phyloP scores from a whole-genome alignment of 1,284 basidiomycete genomes.

The Ceratobasidium theobromae region DNA sequence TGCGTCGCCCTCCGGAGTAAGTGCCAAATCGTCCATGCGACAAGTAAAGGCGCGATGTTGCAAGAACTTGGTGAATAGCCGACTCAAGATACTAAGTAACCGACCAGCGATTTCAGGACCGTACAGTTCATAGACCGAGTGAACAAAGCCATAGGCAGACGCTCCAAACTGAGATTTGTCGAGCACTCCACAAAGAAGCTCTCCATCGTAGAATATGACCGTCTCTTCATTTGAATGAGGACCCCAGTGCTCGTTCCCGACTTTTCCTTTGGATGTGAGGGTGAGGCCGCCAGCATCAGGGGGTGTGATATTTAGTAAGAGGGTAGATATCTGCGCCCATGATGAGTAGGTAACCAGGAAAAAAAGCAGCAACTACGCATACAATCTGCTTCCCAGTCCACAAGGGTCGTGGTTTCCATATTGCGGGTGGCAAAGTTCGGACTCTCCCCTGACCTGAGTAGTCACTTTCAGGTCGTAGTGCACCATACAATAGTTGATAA shows the following conservation, averaged over 20 bases:
- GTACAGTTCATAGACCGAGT: conserved; percentile 99
- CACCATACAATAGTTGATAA: conserved; percentile 95
- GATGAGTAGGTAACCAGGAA: neutral
- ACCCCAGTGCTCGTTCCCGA: conserved; percentile 79
- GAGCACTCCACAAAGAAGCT: conserved; percentile 88
- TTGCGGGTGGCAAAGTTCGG: conserved; percentile 83
- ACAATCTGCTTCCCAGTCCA: conserved; percentile 99
- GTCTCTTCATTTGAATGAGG: conserved; percentile 70
- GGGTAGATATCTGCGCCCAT: conserved; percentile 78
- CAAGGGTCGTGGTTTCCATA: conserved; percentile 86
- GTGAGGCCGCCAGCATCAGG: conserved; percentile 80
- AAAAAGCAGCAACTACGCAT: conserved; percentile 43
- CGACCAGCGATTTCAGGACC: conserved; percentile 88
- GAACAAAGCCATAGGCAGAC: conserved; percentile 92
- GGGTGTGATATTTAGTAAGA: conserved; percentile 91
- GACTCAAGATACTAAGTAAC: conserved; percentile 89
- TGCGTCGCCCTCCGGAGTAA: conserved; percentile 81
- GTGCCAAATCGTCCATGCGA: conserved; percentile 95
- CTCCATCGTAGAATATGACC: conserved; percentile 90
- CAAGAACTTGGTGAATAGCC: conserved; percentile 95
- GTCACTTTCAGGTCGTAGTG: conserved; percentile 85
- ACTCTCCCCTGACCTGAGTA: conserved; percentile 68
- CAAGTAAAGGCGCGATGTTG: conserved; percentile 98
- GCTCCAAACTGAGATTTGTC: conserved; percentile 99
- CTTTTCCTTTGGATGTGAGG: conserved; percentile 85